A percentile compares a stretch with the other conserved stretches of the same genome.
These are phyloP conservation scores for Elaeis oleifera DNA, from an alignment of 202 grass and related monocot genomes.

Conservation along the genomic window DNA sequence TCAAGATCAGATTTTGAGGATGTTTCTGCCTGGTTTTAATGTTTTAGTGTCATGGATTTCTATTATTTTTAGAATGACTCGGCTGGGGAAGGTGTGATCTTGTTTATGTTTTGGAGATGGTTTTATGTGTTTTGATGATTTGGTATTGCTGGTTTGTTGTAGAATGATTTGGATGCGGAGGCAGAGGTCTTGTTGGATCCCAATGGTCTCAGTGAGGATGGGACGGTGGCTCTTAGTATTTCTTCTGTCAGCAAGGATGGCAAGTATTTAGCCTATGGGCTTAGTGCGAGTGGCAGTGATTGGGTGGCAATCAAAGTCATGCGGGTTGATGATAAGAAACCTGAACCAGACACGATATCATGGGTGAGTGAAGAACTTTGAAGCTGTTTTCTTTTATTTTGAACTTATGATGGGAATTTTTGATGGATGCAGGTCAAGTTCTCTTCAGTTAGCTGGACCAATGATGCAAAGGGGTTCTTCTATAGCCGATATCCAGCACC, in stretches of 20 bases:
- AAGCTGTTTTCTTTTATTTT: neutral
- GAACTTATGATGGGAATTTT: constrained; percentile 1
- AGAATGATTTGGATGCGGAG: constrained; percentile 61
- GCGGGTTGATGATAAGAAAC: constrained; percentile 50
- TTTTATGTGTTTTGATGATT: neutral
- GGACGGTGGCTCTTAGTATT: constrained; percentile 61
- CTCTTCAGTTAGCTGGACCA: constrained; percentile 78
- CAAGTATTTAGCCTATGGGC: constrained; percentile 77
- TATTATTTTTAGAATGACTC: neutral
- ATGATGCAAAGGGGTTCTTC: constrained; percentile 89
- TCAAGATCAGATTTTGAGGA: too few species aligned
- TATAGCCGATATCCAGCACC: constrained; percentile 83
- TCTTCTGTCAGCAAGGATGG: constrained; percentile 69
- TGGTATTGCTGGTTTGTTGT: constrained; percentile 6
- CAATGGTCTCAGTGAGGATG: constrained; percentile 78
- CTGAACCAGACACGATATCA: constrained; percentile 53
- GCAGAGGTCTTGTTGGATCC: constrained; percentile 73
- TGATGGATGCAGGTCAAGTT: constrained; percentile 72
- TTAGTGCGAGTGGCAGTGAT: constrained; percentile 87
- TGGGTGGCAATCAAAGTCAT: constrained; percentile 80
- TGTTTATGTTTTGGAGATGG: neutral
- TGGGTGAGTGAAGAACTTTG: constrained; percentile 44
- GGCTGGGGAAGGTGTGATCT: neutral
- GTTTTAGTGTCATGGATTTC: neutral
- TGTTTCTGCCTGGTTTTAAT: neutral